Percentiles rank a stretch among this genome's conserved stretches.
Evolutionary conservation across 2,329 filamentous ascomycete species (phyloP).

Genomic region (Ophiostoma pallidulum): DNA sequence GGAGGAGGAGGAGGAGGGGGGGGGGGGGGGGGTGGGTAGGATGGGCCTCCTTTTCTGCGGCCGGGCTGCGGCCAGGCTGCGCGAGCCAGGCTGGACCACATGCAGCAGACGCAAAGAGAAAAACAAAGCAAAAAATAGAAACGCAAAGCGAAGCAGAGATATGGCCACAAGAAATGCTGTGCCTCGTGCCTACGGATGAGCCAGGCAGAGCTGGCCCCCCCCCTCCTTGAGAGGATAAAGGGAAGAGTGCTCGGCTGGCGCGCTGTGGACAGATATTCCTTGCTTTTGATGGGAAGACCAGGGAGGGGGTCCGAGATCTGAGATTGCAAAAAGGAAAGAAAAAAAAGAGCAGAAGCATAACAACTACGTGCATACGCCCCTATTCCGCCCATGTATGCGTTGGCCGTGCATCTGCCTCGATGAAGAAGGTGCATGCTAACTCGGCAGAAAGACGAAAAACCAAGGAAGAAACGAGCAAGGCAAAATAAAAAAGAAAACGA

Average conservation of each 20-base stretch:
- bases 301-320: too few species aligned
- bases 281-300: too few species aligned
- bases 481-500: too few species aligned
- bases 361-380: neutral
- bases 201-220: neutral
- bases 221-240: neutral
- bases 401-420: constrained; percentile 7
- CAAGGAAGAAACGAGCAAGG: too few species aligned
- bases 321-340: too few species aligned
- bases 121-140: neutral
- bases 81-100: constrained; percentile 7
- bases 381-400: constrained; percentile 3
- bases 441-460: neutral
- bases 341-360: neutral
- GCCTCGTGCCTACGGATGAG: neutral
- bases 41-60: constrained; percentile 11
- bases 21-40: constrained; percentile 4
- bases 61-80: constrained; percentile 11
- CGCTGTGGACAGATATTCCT: too few species aligned
- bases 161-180: neutral
- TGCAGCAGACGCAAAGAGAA: neutral
- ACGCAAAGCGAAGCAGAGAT: neutral
- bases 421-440: neutral
- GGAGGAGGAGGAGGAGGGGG: neutral
- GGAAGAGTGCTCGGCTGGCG: neutral